Conservation (phyloP, 176 grass and related monocot genomes). For the Luzula sylvatica region DNA sequence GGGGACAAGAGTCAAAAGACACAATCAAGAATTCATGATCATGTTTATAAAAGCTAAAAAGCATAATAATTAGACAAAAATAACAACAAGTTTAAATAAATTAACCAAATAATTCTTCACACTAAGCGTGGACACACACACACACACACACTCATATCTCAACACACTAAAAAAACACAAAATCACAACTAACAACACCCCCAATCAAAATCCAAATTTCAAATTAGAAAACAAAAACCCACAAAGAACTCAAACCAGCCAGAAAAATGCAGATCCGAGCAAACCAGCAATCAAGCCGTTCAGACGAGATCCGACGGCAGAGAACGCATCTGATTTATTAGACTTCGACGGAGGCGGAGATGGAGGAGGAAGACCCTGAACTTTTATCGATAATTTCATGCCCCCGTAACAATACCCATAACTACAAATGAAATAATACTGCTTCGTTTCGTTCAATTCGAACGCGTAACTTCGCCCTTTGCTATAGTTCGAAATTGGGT, state of each 20-base stretch:
- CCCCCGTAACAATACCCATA: constrained; percentile 86
- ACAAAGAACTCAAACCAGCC: constrained; percentile 6
- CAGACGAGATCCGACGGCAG: constrained; percentile 23
- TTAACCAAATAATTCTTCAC: constrained; percentile 21
- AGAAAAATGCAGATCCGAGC: constrained; percentile 5
- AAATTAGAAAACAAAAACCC: constrained; percentile 8
- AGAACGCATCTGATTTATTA: constrained; percentile 9
- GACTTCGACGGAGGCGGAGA: not conserved
- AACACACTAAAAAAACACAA: constrained; percentile 12
- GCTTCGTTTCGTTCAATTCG: constrained; percentile 86
- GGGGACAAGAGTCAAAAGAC: no score
- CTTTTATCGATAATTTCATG: constrained; percentile 68
- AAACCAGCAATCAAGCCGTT: not conserved
- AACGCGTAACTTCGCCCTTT: constrained; percentile 90
- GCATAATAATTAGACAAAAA: not conserved
- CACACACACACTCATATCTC: not conserved
- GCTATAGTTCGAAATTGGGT: constrained; percentile 94
- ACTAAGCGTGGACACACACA: constrained; percentile 8
- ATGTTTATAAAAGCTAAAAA: no score
- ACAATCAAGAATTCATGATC: no score
- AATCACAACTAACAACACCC: constrained; percentile 2
- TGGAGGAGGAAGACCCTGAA: constrained; percentile 52
- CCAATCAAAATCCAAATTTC: not conserved
- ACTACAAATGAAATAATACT: constrained; percentile 98
- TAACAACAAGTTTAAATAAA: not conserved